These are phyloP conservation scores for Stephania cephalantha DNA, from an alignment of 164 flowering plant species.

Conservation along the genomic window DNA sequence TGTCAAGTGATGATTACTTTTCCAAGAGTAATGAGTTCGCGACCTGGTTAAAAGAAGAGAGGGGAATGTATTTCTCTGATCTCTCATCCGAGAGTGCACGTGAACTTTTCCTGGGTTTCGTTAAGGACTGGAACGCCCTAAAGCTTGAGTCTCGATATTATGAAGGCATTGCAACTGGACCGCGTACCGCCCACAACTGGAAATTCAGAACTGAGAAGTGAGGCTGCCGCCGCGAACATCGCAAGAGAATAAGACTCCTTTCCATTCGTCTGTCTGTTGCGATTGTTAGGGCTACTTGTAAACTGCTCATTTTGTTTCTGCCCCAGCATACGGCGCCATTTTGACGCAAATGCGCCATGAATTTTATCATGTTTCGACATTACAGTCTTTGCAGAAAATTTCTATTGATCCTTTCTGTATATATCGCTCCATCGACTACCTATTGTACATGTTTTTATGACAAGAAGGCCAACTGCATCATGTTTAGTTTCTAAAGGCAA, in stretches of 20 bases:
- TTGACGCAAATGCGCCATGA: neutral
- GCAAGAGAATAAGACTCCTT: neutral
- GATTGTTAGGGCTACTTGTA: neutral
- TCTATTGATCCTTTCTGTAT: neutral
- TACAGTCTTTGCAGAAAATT: neutral
- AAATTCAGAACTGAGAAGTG: slow-evolving; percentile 32
- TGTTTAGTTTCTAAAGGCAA: no score
- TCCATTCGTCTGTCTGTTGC: neutral
- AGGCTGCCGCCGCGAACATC: neutral
- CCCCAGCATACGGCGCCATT: neutral
- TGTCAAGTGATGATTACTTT: slow-evolving; percentile 67
- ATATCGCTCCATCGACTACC: neutral
- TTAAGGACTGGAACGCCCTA: slow-evolving; percentile 66
- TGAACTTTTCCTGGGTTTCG: slow-evolving; percentile 49
- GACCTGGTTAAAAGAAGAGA: slow-evolving; percentile 82
- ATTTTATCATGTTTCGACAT: neutral
- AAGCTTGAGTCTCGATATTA: slow-evolving; percentile 68
- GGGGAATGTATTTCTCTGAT: slow-evolving; percentile 55
- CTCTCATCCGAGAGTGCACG: slow-evolving; percentile 74
- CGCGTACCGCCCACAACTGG: slow-evolving; percentile 82
- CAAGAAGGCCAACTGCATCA: neutral
- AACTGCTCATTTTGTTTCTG: neutral
- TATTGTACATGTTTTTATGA: neutral
- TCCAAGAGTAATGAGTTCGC: slow-evolving; percentile 86
- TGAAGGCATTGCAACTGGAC: slow-evolving; percentile 64